Percentiles rank a stretch among this genome's conserved stretches.
Evolutionary conservation across 108 stramenopile genomes (phyloP).

Genomic region (Hondaea fermentalgiana): DNA sequence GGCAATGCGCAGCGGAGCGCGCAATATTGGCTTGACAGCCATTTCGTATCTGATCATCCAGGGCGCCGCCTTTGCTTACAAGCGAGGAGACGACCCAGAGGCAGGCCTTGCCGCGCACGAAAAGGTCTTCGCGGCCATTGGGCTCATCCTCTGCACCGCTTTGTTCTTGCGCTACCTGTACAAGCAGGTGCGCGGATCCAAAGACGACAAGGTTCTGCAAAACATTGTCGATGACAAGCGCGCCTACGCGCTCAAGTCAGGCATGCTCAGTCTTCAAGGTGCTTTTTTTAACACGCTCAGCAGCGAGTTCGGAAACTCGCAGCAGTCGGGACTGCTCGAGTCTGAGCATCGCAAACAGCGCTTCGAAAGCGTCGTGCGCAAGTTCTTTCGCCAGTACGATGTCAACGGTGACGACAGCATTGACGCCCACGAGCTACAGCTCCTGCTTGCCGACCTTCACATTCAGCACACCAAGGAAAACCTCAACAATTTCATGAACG

Average conservation of each 20-base stretch:
- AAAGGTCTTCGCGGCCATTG: background rate
- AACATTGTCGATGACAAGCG: conserved; percentile 2
- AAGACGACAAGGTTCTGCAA: background rate
- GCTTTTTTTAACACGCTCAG: background rate
- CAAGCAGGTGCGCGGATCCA: background rate
- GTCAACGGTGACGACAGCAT: conserved; percentile 54
- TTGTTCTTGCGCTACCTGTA: background rate
- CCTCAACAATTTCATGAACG: conserved; percentile 45
- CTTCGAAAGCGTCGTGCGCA: conserved; percentile 46
- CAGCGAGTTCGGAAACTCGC: conserved; percentile 17
- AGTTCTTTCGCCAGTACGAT: conserved; percentile 77
- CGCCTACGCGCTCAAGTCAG: background rate
- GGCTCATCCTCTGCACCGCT: conserved; percentile 1
- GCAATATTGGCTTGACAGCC: conserved; percentile 69
- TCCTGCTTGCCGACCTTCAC: conserved; percentile 70
- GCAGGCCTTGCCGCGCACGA: background rate
- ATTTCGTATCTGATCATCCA: conserved; percentile 80
- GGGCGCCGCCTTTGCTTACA: conserved; percentile 60
- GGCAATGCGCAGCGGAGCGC: conserved; percentile 27
- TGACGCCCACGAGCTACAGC: conserved; percentile 59
- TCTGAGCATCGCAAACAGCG: conserved; percentile 52
- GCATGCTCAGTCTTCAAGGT: conserved; percentile 16
- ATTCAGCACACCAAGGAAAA: conserved; percentile 52
- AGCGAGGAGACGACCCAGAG: background rate
- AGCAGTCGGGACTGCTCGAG: conserved; percentile 40